Evolutionary conservation across 2,329 filamentous ascomycete species (phyloP), one percentile per base, ranked within the genome.

Genomic region (Venturia effusa): DNA sequence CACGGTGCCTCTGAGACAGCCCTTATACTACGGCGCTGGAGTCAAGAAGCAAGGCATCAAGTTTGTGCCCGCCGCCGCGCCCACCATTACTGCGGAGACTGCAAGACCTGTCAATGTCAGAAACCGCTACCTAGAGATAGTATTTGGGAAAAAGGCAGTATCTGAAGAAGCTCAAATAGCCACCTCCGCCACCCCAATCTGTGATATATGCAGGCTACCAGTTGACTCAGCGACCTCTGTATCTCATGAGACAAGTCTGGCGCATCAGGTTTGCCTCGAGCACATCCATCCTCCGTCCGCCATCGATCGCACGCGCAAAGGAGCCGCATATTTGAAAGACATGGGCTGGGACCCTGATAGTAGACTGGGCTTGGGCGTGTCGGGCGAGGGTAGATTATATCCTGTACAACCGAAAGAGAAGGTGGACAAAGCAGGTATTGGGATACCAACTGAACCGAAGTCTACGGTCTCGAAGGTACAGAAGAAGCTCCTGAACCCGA

Each of bases 261-360:
- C 86, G 7, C 89, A 92, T 70, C 88, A 92, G 75, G 81, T 89
- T 43, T 86, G 83, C 66, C 77, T 91, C 1, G 73, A 79, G 4
- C 88, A 90, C 71, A 87, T 87, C 0, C 85, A 89, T 65, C 87
- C 88, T 7, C 89, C 89, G 0, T 91, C 88, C 0, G 81, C 86
- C 17, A 77, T 92, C 24, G 86, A 91, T 73, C 82, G 89, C 40
- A 82, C 80, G 4, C 81, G 88, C 57, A 88, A 89, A 79, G 89
- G 89, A 0, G 76, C 92, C 7, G 77, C 82, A 5, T 83, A 88
- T 34, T 80, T 92, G 39, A 78, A 84, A 62, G 79, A 83, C 0
- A 82, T 88, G 65, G 89, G 89, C 34, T 92, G 88, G 85, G 86
- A 92, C 68, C 87, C 88, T 0, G 89, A 92, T 73, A 79, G 84